These are phyloP conservation scores for Sherardia arvensis DNA, from an alignment of 257 asterid species.

Conservation along the genomic window DNA sequence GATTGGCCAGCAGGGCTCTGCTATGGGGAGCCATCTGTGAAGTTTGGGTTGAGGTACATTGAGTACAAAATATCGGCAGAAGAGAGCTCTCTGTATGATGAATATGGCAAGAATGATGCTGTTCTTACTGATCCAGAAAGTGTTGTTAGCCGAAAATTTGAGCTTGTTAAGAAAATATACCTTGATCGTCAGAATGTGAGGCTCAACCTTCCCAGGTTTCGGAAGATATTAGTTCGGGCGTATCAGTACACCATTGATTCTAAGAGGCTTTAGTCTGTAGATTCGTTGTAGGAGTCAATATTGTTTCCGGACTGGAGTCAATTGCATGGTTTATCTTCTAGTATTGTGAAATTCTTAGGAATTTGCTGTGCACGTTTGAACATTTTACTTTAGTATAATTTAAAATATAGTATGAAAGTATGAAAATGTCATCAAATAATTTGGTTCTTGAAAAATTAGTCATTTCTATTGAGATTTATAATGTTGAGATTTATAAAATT, in stretches of 20 bases:
- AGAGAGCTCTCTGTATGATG: constrained; percentile 71
- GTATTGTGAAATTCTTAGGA: too few relatives aligned
- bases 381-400: too few relatives aligned
- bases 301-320: too few relatives aligned
- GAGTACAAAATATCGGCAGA: constrained; percentile 59
- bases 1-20: constrained; percentile 75
- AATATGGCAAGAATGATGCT: constrained; percentile 50
- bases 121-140: constrained; percentile 49
- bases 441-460: too few relatives aligned
- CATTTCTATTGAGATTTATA: too few relatives aligned
- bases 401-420: too few relatives aligned
- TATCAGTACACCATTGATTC: neutral
- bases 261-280: neutral
- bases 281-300: neutral
- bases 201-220: constrained; percentile 18
- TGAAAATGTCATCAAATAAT: too few relatives aligned
- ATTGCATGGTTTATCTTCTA: too few relatives aligned
- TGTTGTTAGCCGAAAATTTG: constrained; percentile 55
- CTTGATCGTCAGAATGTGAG: constrained; percentile 24
- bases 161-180: constrained; percentile 48
- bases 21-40: constrained; percentile 62
- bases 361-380: too few relatives aligned
- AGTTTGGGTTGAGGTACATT: constrained; percentile 56
- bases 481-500: too few relatives aligned
- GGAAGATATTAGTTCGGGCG: constrained; percentile 13